phyloP scores from a whole-genome alignment of 495 filamentous ascomycete genomes.

The Daldinia decipiens region DNA sequence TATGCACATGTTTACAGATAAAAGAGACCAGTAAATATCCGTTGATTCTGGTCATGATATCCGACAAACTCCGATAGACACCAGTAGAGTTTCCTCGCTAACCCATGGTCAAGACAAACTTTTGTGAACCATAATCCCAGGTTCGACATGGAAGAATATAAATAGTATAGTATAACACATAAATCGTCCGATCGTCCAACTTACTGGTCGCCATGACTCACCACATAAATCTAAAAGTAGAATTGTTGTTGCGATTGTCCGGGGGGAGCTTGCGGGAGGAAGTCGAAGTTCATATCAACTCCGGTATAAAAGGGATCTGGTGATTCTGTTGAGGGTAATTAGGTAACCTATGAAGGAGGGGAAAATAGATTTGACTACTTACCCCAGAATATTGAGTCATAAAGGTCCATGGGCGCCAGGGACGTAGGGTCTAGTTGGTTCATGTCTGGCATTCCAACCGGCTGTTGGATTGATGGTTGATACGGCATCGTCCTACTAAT shows the following conservation, averaged over 20 bases:
- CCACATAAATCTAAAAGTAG: constrained; percentile 51
- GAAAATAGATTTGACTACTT: constrained; percentile 34
- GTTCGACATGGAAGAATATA: constrained; percentile 7
- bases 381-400: constrained; percentile 70
- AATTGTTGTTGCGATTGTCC: constrained; percentile 62
- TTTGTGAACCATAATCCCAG: constrained; percentile 18
- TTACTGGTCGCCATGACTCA: constrained; percentile 6
- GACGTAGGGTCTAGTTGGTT: constrained; percentile 54
- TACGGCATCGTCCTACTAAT: constrained; percentile 44
- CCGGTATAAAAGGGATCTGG: constrained; percentile 62
- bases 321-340: constrained; percentile 49
- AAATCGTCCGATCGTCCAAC: constrained; percentile 8
- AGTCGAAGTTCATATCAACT: constrained; percentile 64
- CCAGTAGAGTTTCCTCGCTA: constrained; percentile 17
- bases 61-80: constrained; percentile 34
- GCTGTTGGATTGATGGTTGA: constrained; percentile 47
- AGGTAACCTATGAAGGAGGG: constrained; percentile 8
- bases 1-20: constrained; percentile 6
- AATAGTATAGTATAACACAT: constrained; percentile 2
- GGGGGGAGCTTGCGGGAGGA: constrained; percentile 59
- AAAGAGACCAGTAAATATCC: constrained; percentile 14
- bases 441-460: constrained; percentile 50
- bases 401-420: constrained; percentile 67
- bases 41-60: constrained; percentile 5
- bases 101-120: constrained; percentile 15